Evolutionary conservation across 2,329 filamentous ascomycete species (phyloP), one percentile per base, ranked within the genome.

Genomic region (Aquanectria penicillioides): DNA sequence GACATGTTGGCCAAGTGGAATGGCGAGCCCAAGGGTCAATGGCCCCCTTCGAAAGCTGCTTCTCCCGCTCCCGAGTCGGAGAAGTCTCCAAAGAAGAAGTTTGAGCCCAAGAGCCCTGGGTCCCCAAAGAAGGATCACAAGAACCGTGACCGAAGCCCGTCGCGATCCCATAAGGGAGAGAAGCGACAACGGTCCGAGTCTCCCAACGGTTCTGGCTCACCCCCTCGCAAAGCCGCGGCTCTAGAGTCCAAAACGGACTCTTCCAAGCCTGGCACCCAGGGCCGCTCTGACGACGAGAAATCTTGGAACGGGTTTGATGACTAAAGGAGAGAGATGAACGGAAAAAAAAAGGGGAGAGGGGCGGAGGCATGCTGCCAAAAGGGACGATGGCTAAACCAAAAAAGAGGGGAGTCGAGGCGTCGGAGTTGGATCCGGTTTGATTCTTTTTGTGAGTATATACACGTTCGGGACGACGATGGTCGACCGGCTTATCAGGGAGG

Each of bases 1-100:
- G 66, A 75, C 28, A 81, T 83, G 78, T 71, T 84, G 5, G 70
- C 72, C 15, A 74, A 73, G 31, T 84, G 82, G 82, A 75, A 75
- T 48, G 72, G 66, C 20, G 69, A 75, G 51, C 67, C 72, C 28
- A 67, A 69, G 38, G 65, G 65, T 37, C 62, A 69, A 41, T 71
- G 66, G 66, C 56, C 66, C 5, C 38, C 52, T 12, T 44, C 65
- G 46, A 59, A 66, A 36, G 56, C 61, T 4, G 49, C 55, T 7
- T 43, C 53, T 22, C 25, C 59, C 6, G 12, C 46, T 8, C 70
- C 65, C 28, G 61, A 71, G 29, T 54, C 63, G 6, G 61, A 69
- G 18, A 74, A 69, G 28, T 52, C 61, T 15, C 49, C 63, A 18
- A 65, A 69, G 25, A 63, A 63, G 47, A 66, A 65, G 4, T n/a